Percentiles rank a stretch among this genome's conserved stretches.
These are phyloP conservation scores for Plectosphaerella cucumerina DNA, from an alignment of 2,329 filamentous ascomycete genomes.

Conservation along the genomic window DNA sequence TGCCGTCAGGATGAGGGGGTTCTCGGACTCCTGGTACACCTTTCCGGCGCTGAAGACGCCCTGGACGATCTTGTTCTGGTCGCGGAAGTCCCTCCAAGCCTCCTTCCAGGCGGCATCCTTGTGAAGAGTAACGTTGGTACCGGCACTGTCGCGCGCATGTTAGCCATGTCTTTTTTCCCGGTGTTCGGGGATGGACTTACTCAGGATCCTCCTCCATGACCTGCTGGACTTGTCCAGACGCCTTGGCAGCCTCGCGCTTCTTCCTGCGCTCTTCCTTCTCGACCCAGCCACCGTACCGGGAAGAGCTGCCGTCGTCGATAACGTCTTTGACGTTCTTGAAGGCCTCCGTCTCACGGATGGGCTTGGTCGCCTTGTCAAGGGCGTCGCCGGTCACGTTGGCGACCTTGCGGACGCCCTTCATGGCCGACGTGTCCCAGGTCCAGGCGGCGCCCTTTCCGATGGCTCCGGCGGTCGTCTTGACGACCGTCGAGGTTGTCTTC, in stretches of 20 bases:
- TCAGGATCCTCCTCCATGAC: constrained; percentile 78
- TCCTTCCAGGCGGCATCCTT: constrained; percentile 98
- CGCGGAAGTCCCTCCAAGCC: constrained; percentile 94
- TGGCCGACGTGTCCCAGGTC: constrained; percentile 94
- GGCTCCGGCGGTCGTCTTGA: constrained; percentile 80
- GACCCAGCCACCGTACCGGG: constrained; percentile 91
- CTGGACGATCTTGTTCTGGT: constrained; percentile 84
- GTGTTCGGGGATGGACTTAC: constrained; percentile 51
- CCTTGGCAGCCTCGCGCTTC: constrained; percentile 69
- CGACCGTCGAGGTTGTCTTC: constrained; percentile 70
- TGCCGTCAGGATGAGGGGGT: constrained; percentile 87
- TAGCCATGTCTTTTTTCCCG: constrained; percentile 20
- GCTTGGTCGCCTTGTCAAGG: constrained; percentile 90
- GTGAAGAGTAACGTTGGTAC: constrained; percentile 90
- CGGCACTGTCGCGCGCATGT: constrained; percentile 59
- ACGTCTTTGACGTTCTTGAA: constrained; percentile 94
- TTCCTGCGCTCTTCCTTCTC: constrained; percentile 92
- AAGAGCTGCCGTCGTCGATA: constrained; percentile 95
- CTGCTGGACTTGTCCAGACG: constrained; percentile 48
- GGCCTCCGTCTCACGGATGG: constrained; percentile 89
- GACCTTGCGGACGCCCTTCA: constrained; percentile 85
- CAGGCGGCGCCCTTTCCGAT: constrained; percentile 89
- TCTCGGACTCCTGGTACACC: constrained; percentile 94
- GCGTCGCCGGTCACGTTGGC: constrained; percentile 82
- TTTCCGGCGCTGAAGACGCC: constrained; percentile 81